Conservation (phyloP, 306 rosid species). For the Vicia sativa region DNA sequence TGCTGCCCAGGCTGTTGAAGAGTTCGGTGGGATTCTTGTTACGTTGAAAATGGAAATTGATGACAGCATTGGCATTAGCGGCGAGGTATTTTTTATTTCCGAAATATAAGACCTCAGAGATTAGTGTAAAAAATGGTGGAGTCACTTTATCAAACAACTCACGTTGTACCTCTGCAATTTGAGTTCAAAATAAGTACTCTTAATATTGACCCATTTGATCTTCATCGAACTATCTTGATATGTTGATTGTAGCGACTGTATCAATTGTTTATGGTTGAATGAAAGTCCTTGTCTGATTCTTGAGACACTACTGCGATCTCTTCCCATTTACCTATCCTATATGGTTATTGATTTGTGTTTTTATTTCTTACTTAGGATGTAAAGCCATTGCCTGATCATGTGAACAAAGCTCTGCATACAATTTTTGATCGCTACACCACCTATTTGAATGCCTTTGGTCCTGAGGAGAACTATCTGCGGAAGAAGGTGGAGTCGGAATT, state of each 20-base stretch:
- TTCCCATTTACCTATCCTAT: slow-evolving; percentile 2
- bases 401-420: slow-evolving; percentile 61
- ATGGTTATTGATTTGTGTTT: slow-evolving; percentile 31
- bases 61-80: slow-evolving; percentile 73
- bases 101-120: background rate
- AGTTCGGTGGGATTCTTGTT: slow-evolving; percentile 68
- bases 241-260: background rate
- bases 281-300: background rate
- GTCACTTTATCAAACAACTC: background rate
- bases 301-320: slow-evolving; percentile 9
- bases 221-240: background rate
- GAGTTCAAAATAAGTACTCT: background rate
- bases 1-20: slow-evolving; percentile 82
- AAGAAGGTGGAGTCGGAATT: slow-evolving; percentile 93
- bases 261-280: background rate
- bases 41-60: slow-evolving; percentile 80
- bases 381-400: slow-evolving; percentile 62
- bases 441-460: slow-evolving; percentile 87
- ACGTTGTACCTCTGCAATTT: background rate
- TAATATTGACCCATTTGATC: background rate
- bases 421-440: slow-evolving; percentile 64
- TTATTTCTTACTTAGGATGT: slow-evolving; percentile 54
- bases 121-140: background rate
- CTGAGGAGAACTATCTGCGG: slow-evolving; percentile 75
- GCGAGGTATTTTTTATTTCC: slow-evolving; percentile 65